Conservation (phyloP, 2,329 filamentous ascomycete species). For the Botryotinia convoluta region DNA sequence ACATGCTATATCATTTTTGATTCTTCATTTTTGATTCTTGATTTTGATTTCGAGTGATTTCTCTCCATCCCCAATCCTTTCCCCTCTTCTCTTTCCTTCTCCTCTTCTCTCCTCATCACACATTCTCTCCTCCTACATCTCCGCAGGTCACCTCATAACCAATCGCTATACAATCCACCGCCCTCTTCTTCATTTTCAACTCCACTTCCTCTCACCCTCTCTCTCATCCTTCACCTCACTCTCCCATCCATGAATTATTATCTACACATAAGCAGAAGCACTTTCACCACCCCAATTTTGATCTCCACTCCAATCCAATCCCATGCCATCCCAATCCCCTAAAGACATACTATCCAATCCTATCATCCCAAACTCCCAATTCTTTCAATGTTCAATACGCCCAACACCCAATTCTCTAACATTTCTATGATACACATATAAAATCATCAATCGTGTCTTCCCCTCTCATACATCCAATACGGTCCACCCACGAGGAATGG, state of each 20-base stretch:
- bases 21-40: background rate
- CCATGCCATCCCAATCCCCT: background rate
- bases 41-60: background rate
- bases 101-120: background rate
- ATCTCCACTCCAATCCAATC: background rate
- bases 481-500: background rate
- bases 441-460: slow-evolving; percentile 7
- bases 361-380: background rate
- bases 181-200: background rate
- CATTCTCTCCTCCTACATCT: background rate
- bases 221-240: background rate
- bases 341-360: background rate
- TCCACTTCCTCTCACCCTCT: background rate
- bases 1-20: background rate
- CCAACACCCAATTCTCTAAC: background rate
- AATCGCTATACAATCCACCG: background rate
- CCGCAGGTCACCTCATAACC: too few relatives aligned
- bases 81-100: background rate
- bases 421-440: slow-evolving; percentile 8
- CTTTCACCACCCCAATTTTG: background rate
- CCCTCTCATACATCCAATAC: background rate
- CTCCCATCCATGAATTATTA: background rate
- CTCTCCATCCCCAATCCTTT: background rate
- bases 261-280: background rate
- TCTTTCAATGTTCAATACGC: background rate